phyloP scores from a whole-genome alignment of 2,329 filamentous ascomycete genomes.

The Curvularia lunata region DNA sequence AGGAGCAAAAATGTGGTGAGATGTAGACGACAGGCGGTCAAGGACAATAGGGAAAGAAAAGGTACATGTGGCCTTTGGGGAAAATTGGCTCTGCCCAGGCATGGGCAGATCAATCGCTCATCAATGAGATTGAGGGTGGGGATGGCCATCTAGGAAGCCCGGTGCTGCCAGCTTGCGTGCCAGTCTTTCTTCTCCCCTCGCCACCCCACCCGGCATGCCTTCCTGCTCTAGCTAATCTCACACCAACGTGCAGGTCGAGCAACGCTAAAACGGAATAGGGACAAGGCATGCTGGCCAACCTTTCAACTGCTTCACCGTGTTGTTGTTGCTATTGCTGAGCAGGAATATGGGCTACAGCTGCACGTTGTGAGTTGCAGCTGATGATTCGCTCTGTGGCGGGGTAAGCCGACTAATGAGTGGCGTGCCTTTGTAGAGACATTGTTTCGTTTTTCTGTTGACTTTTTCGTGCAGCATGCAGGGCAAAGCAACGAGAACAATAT shows the following conservation, averaged over 20 bases:
- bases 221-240: slow-evolving; percentile 11
- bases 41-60: not conserved
- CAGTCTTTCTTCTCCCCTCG: not conserved
- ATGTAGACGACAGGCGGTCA: not conserved
- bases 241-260: not conserved
- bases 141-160: not conserved
- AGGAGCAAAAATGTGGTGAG: not conserved
- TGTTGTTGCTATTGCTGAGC: not conserved
- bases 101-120: not conserved
- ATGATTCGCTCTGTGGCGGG: slow-evolving; percentile 14
- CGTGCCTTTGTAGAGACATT: not conserved
- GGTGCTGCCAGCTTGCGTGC: not conserved
- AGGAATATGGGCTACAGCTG: not conserved
- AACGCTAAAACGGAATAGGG: slow-evolving; percentile 4
- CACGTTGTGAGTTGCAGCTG: slow-evolving; percentile 14
- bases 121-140: not conserved
- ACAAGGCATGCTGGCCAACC: not conserved
- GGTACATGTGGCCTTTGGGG: not conserved
- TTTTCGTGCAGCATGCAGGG: not conserved
- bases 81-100: not conserved
- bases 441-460: not conserved
- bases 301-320: not conserved
- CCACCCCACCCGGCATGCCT: slow-evolving; percentile 12
- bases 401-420: not conserved
- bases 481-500: not conserved